Base-by-base conservation (phyloP, 306 rosid species). In the Fragaria vesca region DNA sequence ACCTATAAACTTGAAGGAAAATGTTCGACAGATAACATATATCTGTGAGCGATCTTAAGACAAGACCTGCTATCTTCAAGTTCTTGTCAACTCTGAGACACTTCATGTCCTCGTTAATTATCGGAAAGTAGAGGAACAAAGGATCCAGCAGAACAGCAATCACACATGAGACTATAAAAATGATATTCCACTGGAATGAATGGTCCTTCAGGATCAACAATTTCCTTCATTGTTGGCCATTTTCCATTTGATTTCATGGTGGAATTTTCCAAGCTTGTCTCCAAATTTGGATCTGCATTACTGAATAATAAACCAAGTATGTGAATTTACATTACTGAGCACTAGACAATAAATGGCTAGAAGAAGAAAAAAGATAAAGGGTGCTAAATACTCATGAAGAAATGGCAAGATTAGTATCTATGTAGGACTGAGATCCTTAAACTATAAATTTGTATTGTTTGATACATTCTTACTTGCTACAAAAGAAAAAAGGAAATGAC, bases 141-240 rank as follows among this genome's bases (percentile, higher is more conserved):
- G 81, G 85, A 75, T 85, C 85, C 45, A 75, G 28, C 1, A 57
- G 74, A n/a, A 84, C 85, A 26, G 87, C 83, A 71, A 81, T 36
- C 30, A 81, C 46, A 66, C 83, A 81, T 36, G 85, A 73, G 15
- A 58, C 21, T 45, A 78, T 40, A 69, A 84, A 84, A 70, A 84
- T 62, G 36, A n/a, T 74, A 17, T 78, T 78, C 82, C 79, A 77
- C 30, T 8, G 54, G 30, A 48, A 61, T 15, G 40, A 69, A 40
- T 0, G 18, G 3, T 4, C 30, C 57, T 6, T 17, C 7, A 51
- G 57, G 57, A 51, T 51, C 57, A 17, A 6, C 20, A 51, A 51
- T 51, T 6, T 51, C 57, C 57, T 51, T 51, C 57, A 51, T 51
- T 8, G 57, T 51, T 20, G 21, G 57, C 57, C 57, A 51, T 51